Percentiles rank a stretch among this genome's conserved stretches.
Conservation (phyloP, 1,284 basidiomycete genomes). For the Amylostereum chailletii region DNA sequence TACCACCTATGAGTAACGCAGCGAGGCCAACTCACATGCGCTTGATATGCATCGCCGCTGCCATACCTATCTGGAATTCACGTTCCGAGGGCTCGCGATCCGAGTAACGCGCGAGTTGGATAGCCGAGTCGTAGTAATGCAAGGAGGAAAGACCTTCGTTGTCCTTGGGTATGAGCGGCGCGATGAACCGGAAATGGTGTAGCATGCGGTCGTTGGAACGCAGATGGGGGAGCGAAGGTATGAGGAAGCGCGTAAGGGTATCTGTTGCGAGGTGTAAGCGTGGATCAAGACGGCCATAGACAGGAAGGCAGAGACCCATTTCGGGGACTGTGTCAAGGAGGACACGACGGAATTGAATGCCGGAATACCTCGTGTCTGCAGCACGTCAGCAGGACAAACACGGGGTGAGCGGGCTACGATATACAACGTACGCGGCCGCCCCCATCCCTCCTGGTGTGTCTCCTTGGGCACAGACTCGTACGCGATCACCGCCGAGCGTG, state of each 20-base stretch:
- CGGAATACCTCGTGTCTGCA: slow-evolving; percentile 49
- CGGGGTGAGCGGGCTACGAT: neutral
- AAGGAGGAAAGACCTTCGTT: slow-evolving; percentile 54
- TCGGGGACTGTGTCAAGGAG: slow-evolving; percentile 58
- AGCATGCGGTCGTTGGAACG: slow-evolving; percentile 64
- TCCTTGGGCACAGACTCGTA: slow-evolving; percentile 71
- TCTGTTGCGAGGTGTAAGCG: slow-evolving; percentile 28
- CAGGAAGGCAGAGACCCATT: slow-evolving; percentile 41
- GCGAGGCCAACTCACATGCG: slow-evolving; percentile 31
- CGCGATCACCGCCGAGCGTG: slow-evolving; percentile 67
- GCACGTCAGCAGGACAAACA: neutral
- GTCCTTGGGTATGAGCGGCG: slow-evolving; percentile 55
- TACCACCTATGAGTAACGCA: neutral
- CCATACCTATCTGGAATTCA: slow-evolving; percentile 62
- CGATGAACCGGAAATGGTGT: slow-evolving; percentile 64
- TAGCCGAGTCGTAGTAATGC: slow-evolving; percentile 68
- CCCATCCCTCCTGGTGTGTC: slow-evolving; percentile 74
- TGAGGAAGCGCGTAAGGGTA: slow-evolving; percentile 52
- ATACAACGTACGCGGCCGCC: slow-evolving; percentile 49
- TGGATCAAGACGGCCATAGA: neutral
- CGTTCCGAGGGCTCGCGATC: slow-evolving; percentile 56
- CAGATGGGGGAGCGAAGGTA: slow-evolving; percentile 50
- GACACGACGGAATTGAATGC: slow-evolving; percentile 51
- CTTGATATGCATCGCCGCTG: slow-evolving; percentile 55
- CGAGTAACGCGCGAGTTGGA: slow-evolving; percentile 68